Conservation (phyloP, 305 asterid genomes). For the Fraxinus dipetala region DNA sequence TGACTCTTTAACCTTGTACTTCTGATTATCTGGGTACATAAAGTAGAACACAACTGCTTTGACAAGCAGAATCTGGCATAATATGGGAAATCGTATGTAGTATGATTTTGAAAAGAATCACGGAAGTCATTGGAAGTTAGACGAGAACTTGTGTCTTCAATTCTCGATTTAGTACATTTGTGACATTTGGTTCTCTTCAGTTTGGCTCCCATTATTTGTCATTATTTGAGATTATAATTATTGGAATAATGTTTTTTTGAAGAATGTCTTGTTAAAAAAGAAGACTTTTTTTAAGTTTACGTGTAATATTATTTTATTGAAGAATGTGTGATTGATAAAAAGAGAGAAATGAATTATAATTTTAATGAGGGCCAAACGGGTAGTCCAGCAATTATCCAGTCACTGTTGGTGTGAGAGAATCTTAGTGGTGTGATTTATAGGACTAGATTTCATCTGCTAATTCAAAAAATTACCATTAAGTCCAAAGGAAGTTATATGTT, state of each 20-base stretch:
- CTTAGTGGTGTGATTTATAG: not conserved
- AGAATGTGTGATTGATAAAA: not conserved
- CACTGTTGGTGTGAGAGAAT: not conserved
- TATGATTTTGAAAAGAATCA: not conserved
- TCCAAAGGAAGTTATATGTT: not conserved
- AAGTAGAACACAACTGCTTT: not conserved
- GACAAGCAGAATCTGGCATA: not conserved
- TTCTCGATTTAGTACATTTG: not conserved
- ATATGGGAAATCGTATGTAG: not conserved
- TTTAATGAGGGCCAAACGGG: not conserved
- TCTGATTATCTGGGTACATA: not conserved
- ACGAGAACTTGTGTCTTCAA: not conserved
- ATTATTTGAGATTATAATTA: not conserved
- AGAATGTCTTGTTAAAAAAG: no score
- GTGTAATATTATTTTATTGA: not conserved
- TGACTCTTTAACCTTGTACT: not conserved
- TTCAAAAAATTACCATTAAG: not conserved
- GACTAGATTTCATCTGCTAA: not conserved
- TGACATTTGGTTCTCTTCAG: not conserved
- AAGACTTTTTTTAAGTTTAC: not conserved
- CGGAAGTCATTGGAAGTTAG: not conserved
- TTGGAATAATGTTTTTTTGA: no score
- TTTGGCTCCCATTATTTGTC: not conserved
- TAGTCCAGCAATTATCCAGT: not conserved
- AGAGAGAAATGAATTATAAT: not conserved